Evolutionary conservation across 257 asterid genomes (phyloP), one percentile per base, ranked within the genome.

Genomic region (Solanum corneliomulleri): DNA sequence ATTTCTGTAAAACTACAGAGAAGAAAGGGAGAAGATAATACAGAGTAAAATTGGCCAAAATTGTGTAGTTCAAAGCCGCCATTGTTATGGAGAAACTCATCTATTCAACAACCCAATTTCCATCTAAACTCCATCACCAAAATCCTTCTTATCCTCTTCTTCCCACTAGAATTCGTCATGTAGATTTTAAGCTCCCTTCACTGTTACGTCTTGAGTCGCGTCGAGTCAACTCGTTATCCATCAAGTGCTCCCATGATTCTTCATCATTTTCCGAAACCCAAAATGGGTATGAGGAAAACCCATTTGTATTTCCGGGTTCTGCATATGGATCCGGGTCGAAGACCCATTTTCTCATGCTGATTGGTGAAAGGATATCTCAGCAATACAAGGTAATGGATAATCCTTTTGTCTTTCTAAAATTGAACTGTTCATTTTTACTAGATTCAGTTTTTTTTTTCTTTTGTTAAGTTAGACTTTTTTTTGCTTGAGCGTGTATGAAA

Each of bases 71-170:
- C 10, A 15, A 16, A 31, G 4, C 2, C 42, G 47, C 16, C 47
- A 37, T 64, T 31, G 76, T 66, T 2, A 95, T 95, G 98, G 98
- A 93, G 92, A 93, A 93, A 86, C 92, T 95, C 80, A 87, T 95
- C 86, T 68, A 88, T 85, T 91, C 94, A 88, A 93, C 82, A 87
- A 80, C 90, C 39, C 35, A 8, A 35, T 72, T 92, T 91, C 47
- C 29, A 16, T 20, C 47, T 74, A 39, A 74, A 20, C 78, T 52
- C n/a, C 62, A 52, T 52, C 62, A 52, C 62, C 62, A 1, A 9
- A 8, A 71, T 4, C 72, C 93, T 93, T n/a, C 92, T 89, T n/a
- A 86, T 80, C 84, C 69, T 85, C 86, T 93, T 88, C 42, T 72
- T 72, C 49, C 47, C 16, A 20, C 25, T 89, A 70, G 82, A 75